Base-by-base conservation (phyloP, 148 eudicot species). In the Agrostemma githago region DNA sequence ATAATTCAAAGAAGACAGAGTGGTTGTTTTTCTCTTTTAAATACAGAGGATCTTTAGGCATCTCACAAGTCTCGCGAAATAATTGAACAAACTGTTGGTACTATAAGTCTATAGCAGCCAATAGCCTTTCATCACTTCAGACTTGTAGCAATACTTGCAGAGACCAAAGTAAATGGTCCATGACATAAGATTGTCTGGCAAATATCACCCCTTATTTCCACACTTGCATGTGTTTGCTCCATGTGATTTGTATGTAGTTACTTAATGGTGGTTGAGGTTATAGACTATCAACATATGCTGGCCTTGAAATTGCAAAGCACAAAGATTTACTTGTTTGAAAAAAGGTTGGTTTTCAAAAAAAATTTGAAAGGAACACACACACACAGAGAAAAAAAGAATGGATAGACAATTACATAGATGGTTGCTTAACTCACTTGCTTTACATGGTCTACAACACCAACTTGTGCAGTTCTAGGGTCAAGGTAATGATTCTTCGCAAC, bases 381-480 rank as follows among this genome's bases (percentile, higher is more conserved):
- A 26, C 34, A 26, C 0, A 26, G 34, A 26, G 34, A 26, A 26
- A 26, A 66, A 53, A 44, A 73, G 69, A 66, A 59, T 37, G 34
- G 38, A 70, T 20, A 48, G 37, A 41, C 15, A 77, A 70, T 5
- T 40, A 67, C 8, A 64, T 69, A 48, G 17, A 37, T 51, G 38
- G 61, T 16, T 6, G 46, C 71, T 68, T 41, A 74, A 70, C 86
- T 78, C 79, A 92, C 97, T 86, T 92, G 97, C 79, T 90, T 87
- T 72, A 90, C 86, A 86, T 94, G 98, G 76, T 91, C 97, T 43
- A 94, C 87, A 51, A 81, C 78, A 56, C 92, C 98, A 73, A 94
- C 92, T 79, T 94, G 95, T 65, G 96, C 93, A 76, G 97, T 91
- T 79, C 93, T 86, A 41, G 96, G 97, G 81, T 94, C 98, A 83